These are phyloP conservation scores for Aspergillus baeticus DNA, from an alignment of 495 filamentous ascomycete genomes.

Conservation along the genomic window DNA sequence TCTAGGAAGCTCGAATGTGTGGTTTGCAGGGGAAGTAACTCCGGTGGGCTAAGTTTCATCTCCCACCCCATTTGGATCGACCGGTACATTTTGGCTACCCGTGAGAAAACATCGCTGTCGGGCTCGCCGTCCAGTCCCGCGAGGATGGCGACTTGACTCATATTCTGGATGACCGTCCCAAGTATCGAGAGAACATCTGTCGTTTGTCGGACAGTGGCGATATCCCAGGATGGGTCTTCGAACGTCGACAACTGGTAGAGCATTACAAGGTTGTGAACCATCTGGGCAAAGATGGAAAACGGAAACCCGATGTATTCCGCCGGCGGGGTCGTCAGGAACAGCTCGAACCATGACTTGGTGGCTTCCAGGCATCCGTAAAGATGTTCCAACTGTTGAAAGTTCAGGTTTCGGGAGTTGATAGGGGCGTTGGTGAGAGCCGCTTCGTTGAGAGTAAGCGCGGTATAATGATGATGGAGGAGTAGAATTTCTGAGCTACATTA, in stretches of 20 bases:
- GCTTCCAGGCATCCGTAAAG: conserved; percentile 35
- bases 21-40: no score
- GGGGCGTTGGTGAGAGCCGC: conserved; percentile 27
- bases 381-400: conserved; percentile 31
- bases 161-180: conserved; percentile 10
- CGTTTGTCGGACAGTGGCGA: conserved; percentile 27
- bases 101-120: conserved; percentile 5
- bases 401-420: conserved; percentile 17
- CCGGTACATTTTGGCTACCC: conserved; percentile 3
- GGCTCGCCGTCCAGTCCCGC: conserved; percentile 2
- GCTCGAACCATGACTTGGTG: conserved; percentile 37
- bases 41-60: no score
- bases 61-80: conserved; percentile 8
- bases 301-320: conserved; percentile 33
- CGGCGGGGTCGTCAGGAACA: conserved; percentile 33
- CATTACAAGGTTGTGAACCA: conserved; percentile 37
- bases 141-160: neutral
- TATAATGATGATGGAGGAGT: conserved; percentile 33
- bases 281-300: conserved; percentile 38
- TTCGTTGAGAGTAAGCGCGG: conserved; percentile 47
- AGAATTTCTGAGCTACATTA: conserved; percentile 31
- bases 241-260: conserved; percentile 44
- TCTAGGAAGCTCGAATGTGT: no score
- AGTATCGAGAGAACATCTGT: conserved; percentile 28
- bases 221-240: conserved; percentile 38